Conservation (phyloP, 768 basidiomycete genomes). For the Phanerochaete sordida region DNA sequence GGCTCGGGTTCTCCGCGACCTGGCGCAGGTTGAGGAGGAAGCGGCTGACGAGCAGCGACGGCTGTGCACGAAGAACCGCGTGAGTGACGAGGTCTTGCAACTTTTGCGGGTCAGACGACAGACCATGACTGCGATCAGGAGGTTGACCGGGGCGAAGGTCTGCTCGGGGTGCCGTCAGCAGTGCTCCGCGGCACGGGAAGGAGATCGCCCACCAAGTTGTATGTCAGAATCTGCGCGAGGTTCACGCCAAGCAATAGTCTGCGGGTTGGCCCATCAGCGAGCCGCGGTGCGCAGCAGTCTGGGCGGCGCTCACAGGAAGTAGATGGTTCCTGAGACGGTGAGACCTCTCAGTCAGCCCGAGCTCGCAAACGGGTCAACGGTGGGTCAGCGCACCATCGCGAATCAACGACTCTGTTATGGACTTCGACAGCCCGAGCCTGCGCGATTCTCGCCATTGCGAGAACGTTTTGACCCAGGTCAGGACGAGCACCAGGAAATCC, state of each 20-base stretch:
- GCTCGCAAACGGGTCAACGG: background rate
- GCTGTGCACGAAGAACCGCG: background rate
- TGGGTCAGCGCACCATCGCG: background rate
- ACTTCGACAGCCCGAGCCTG: background rate
- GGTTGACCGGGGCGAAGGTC: conserved; percentile 1
- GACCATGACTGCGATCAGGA: background rate
- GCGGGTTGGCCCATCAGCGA: too few species aligned
- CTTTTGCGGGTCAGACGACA: background rate
- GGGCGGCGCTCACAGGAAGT: background rate
- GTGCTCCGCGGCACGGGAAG: background rate
- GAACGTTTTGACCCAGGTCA: background rate
- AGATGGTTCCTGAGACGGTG: background rate
- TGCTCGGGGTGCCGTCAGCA: background rate
- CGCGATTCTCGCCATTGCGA: conserved; percentile 1
- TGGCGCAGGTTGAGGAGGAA: background rate
- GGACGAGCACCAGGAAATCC: background rate
- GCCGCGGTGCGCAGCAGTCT: too few species aligned
- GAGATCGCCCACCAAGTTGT: background rate
- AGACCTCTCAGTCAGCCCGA: background rate
- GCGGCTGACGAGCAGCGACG: background rate
- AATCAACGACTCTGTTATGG: background rate
- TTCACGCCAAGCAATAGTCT: background rate
- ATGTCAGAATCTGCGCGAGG: conserved; percentile 1
- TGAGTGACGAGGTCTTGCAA: background rate
- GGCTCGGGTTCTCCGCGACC: background rate